Percentiles rank a stretch among this genome's conserved stretches.
These are phyloP conservation scores for Quercus lobata DNA, from an alignment of 331 rosid species.

Conservation along the genomic window DNA sequence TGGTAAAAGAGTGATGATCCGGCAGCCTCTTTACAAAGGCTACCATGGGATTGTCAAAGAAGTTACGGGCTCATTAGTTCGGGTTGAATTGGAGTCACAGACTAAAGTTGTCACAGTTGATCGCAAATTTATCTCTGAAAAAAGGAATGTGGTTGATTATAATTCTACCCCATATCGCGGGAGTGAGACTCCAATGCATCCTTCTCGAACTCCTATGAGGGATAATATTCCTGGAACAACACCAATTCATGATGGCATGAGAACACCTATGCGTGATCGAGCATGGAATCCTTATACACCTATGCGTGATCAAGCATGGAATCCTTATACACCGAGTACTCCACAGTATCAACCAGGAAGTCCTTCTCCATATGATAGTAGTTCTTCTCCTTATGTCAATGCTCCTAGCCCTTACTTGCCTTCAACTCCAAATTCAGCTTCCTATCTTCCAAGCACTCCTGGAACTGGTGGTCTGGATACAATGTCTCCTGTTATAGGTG, in stretches of 20 bases:
- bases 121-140: slow-evolving; percentile 76
- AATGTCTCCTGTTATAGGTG: slow-evolving; percentile 96
- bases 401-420: slow-evolving; percentile 99
- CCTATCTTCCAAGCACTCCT: slow-evolving; percentile 98
- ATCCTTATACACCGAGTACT: slow-evolving; percentile 95
- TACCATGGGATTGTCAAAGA: slow-evolving; percentile 92
- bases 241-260: slow-evolving; percentile 97
- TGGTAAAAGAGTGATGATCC: slow-evolving; percentile 79
- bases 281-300: slow-evolving; percentile 99
- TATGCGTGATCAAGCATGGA: slow-evolving; percentile 96
- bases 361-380: slow-evolving; percentile 69
- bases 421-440: slow-evolving; percentile 91
- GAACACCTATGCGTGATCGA: slow-evolving; percentile 96
- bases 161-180: slow-evolving; percentile 89
- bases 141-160: slow-evolving; percentile 46
- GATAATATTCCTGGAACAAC: slow-evolving; percentile 76
- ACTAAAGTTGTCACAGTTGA: slow-evolving; percentile 99
- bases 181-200: slow-evolving; percentile 98
- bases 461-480: slow-evolving; percentile 93
- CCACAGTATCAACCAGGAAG: slow-evolving; percentile 86
- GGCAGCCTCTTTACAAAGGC: slow-evolving; percentile 88
- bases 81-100: slow-evolving; percentile 95
- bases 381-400: slow-evolving; percentile 61
- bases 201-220: slow-evolving; percentile 98
- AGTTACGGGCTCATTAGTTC: slow-evolving; percentile 63